Evolutionary conservation across 768 basidiomycete genomes (phyloP), one percentile per base, ranked within the genome.

Genomic region (Rhizopogon roseolus): DNA sequence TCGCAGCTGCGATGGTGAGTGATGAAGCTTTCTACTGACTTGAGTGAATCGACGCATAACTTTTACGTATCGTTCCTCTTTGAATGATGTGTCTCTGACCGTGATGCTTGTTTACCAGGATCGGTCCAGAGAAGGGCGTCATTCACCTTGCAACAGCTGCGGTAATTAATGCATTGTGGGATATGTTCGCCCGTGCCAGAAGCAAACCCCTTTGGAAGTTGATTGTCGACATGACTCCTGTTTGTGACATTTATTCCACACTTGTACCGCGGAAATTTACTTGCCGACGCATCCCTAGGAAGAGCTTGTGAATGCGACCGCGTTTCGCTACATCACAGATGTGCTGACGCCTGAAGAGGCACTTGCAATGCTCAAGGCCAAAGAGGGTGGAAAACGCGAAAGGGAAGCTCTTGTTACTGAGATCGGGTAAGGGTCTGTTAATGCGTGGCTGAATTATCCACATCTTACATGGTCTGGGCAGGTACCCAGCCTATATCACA

Each of bases 111-210:
- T 14, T 32, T 41, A 55, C 52, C 49, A 89, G 88, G 88, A 86
- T 94, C 62, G 93, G 93, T 5, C 93, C 94, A 0, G 94, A 96
- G 67, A 96, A 96, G 69, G 95, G 95, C 49, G 92, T 98, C 3
- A 94, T 98, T 50, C 90, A 93, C 65, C 85, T 96, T 49, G 92
- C 93, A 2, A 80, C 89, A 0, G 91, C 82, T 5, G 91, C 92
- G 1, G 92, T 98, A 7, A 82, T 91, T 67, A 97, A 97, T 59
- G 95, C 94, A 0, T 63, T 96, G 2, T 98, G 95, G 95, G 95
- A 97, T 63, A 84, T 96, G 83, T 93, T 84, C 59, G 91, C 92
- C 2, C 81, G 86, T 45, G 76, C 85, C 27, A 73, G 86, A 59
- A 75, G 79, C 50, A 96, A 96, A 70, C 95, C 95, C 5, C 71